Evolutionary conservation across 2,329 filamentous ascomycete genomes (phyloP), one percentile per base, ranked within the genome.

Genomic region (Cladosporium velox): DNA sequence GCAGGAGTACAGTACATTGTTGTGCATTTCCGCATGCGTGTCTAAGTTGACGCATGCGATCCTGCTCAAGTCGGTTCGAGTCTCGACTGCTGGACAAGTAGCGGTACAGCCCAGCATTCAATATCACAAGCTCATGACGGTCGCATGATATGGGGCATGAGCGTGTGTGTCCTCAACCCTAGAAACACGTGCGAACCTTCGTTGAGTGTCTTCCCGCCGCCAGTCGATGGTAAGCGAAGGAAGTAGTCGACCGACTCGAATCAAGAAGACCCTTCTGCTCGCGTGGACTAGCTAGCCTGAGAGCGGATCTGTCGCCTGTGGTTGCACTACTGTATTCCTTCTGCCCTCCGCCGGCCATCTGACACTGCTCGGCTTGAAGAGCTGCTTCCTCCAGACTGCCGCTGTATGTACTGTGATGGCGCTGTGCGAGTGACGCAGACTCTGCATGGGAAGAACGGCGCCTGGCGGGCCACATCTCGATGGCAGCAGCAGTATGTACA

Each of bases 241-340:
- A 63, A 32, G 57, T 51, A 62, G 26, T 62, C 32, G 60, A 38
- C 41, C 41, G 41, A 47, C 41, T 21, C 41, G 41, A 47, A 47
- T 47, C n/a, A 47, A 47, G n/a, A 10, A 3, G n/a, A 21, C 30
- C 32, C 60, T 24, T 30, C 18, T 28, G 49, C 44, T 54, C 60
- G 60, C 60, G 49, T 63, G 60, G 34, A 49, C 49, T 63, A 63
- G 59, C 49, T 49, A 54, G n/a, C 14, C 47, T 15, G 28, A 54
- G 47, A 38, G 49, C 60, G 49, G 49, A 63, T 32, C 60, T 54
- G 44, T 54, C 60, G 60, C 60, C 60, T 63, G 60, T 63, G 21
- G 14, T 54, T 34, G 49, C 32, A 14, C 47, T 15, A 21, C 49
- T 21, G 32, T 21, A 47, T 24, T 47, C 41, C 41, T 47, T 47